Percentiles rank a stretch among this genome's conserved stretches.
Evolutionary conservation across 2,329 filamentous ascomycete genomes (phyloP).

Genomic region (Aspergillus costaricaensis): DNA sequence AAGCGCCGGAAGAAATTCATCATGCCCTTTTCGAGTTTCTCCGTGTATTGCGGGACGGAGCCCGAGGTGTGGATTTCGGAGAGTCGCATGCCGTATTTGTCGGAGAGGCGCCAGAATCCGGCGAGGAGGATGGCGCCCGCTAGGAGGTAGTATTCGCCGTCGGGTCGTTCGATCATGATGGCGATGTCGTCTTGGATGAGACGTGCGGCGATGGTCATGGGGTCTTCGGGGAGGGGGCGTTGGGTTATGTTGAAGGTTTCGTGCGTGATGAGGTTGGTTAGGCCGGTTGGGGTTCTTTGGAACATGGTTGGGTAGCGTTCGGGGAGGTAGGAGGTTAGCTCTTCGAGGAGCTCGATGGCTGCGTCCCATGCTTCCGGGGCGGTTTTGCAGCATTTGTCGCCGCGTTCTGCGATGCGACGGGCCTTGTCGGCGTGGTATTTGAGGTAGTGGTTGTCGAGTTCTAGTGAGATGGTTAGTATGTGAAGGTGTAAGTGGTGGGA

Average conservation of each 20-base stretch:
- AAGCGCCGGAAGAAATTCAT: conserved; percentile 76
- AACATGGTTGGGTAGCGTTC: conserved; percentile 74
- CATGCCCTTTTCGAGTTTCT: conserved; percentile 77
- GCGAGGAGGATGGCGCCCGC: conserved; percentile 74
- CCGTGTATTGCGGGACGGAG: conserved; percentile 70
- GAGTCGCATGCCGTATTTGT: conserved; percentile 79
- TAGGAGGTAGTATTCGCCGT: conserved; percentile 79
- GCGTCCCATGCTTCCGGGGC: conserved; percentile 70
- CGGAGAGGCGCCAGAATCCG: conserved; percentile 79
- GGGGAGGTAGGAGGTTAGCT: conserved; percentile 70
- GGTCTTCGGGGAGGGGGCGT: conserved; percentile 70
- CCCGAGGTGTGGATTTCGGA: conserved; percentile 78
- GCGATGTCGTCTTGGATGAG: conserved; percentile 81
- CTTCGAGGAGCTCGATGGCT: conserved; percentile 74
- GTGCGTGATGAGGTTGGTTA: conserved; percentile 70
- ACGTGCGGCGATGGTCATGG: conserved; percentile 72
- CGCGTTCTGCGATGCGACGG: conserved; percentile 66
- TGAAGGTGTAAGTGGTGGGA: background rate
- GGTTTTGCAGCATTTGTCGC: conserved; percentile 67
- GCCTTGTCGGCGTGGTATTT: conserved; percentile 73
- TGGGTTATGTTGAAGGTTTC: conserved; percentile 70
- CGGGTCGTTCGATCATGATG: conserved; percentile 74
- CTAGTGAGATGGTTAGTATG: conserved; percentile 36
- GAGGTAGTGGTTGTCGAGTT: conserved; percentile 77
- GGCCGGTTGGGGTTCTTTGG: conserved; percentile 61